Conservation (phyloP, 2,329 filamentous ascomycete species). For the Fusarium pseudonygamai region DNA sequence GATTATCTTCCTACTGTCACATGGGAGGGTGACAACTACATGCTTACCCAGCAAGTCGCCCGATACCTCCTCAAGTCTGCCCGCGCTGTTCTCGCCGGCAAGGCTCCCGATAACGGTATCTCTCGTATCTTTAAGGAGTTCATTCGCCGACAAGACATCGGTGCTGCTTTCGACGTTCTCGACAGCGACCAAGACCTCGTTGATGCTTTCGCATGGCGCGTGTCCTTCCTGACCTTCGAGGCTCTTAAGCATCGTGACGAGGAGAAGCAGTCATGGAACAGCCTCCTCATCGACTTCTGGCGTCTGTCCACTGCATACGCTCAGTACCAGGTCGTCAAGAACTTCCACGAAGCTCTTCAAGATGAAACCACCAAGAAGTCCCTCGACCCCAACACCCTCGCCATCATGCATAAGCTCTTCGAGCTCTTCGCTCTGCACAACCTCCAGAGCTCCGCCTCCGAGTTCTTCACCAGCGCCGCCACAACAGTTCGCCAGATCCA, state of each 20-base stretch:
- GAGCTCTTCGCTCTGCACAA: slow-evolving; percentile 77
- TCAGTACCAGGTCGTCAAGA: slow-evolving; percentile 82
- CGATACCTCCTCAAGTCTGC: slow-evolving; percentile 81
- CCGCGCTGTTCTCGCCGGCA: slow-evolving; percentile 72
- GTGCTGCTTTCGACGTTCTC: slow-evolving; percentile 79
- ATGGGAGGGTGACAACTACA: slow-evolving; percentile 85
- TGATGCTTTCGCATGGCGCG: slow-evolving; percentile 78
- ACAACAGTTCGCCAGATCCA: slow-evolving; percentile 78
- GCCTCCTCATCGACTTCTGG: slow-evolving; percentile 80
- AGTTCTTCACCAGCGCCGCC: slow-evolving; percentile 77
- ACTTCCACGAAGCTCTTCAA: slow-evolving; percentile 63
- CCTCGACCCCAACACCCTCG: slow-evolving; percentile 66
- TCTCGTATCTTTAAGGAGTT: slow-evolving; percentile 71
- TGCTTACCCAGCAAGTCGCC: slow-evolving; percentile 82
- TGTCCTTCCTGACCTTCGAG: slow-evolving; percentile 78
- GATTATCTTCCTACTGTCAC: slow-evolving; percentile 77
- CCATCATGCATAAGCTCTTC: slow-evolving; percentile 76
- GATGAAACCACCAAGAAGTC: slow-evolving; percentile 60
- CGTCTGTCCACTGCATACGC: slow-evolving; percentile 78
- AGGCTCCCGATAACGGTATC: slow-evolving; percentile 51
- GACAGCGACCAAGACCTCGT: slow-evolving; percentile 75
- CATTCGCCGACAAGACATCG: slow-evolving; percentile 72
- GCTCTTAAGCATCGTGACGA: slow-evolving; percentile 77
- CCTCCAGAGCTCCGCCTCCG: slow-evolving; percentile 72
- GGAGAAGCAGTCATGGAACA: slow-evolving; percentile 82